Evolutionary conservation across 345 rosid species (phyloP).

Genomic region (Lepidium didymum): DNA sequence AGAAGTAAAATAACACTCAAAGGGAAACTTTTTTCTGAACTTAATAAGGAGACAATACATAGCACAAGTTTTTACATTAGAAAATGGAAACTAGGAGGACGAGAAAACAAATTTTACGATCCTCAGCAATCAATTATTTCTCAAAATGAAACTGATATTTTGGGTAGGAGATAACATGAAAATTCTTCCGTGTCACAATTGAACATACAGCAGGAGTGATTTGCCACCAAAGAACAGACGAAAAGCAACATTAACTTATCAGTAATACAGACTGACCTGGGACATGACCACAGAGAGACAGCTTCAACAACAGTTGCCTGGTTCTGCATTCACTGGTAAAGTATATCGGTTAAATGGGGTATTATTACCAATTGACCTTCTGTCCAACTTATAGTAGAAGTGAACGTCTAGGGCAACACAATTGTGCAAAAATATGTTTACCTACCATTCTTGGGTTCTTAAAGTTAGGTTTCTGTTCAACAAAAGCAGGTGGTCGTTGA

Average conservation of each 20-base stretch:
- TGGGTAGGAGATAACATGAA: not conserved
- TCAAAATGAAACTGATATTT: not conserved
- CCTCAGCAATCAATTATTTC: not conserved
- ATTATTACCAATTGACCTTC: not conserved
- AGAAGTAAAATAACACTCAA: not conserved
- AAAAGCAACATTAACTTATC: not conserved
- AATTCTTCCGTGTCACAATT: not conserved
- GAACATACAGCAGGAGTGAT: not conserved
- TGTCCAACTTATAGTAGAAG: not conserved
- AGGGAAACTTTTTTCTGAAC: not conserved
- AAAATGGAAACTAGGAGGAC: not conserved
- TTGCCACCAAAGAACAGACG: not conserved
- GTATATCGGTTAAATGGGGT: not conserved
- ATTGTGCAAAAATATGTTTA: not conserved
- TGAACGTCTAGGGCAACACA: not conserved
- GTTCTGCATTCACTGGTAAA: constrained; percentile 10
- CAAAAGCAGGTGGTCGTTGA: constrained; percentile 45
- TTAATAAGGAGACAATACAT: not conserved
- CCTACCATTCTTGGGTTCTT: constrained; percentile 33
- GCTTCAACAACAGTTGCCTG: not conserved
- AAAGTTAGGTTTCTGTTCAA: constrained; percentile 45
- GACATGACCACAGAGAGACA: not conserved
- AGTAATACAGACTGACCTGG: constrained; percentile 14
- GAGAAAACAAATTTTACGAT: no score
- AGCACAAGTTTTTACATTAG: not conserved